Evolutionary conservation across 2,329 filamentous ascomycete genomes (phyloP), one percentile per base, ranked within the genome.

Genomic region (Ascochyta fabae): DNA sequence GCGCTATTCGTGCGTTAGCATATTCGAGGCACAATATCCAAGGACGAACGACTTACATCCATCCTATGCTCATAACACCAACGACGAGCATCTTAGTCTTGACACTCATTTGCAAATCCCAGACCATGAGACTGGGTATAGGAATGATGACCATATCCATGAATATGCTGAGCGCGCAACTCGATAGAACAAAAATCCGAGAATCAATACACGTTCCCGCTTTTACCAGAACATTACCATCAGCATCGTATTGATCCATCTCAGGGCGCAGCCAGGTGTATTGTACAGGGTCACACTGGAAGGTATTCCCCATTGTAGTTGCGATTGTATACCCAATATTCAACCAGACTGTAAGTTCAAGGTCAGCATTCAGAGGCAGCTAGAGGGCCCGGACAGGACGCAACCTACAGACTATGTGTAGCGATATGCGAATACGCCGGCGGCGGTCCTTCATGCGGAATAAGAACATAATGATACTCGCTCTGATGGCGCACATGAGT

Each of bases 101-200:
- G 24, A 63, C 50, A 1, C 72, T 71, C 74, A 81, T 77, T 47
- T 78, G 73, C 16, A 80, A 65, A 12, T 73, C 71, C 77, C 78
- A 80, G 1, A 80, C 72, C 62, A 77, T 75, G 6, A 77, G 71
- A 31, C 77, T 71, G 3, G 79, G 79, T 26, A 77, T 75, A 3
- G 72, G 67, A 9, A 80, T 72, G 34, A 74, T 70, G 19, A 80
- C 65, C 22, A 80, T 67, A 44, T 75, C 72, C 53, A 75, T 75
- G 34, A 77, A 66, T 46, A 77, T 74, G 44, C 69, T 71, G 3
- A 76, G 48, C 8, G 61, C 66, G 49, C 72, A 74, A 23, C 68
- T 73, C 1, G 65, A 57, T 10, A 77, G 60, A 16, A 73, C 68
- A 54, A 77, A 76, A 1, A 60, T 65, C 4, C 71, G 64, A 13